Conservation (phyloP, 805 yeast genomes). For the Torulaspora microellipsoides region DNA sequence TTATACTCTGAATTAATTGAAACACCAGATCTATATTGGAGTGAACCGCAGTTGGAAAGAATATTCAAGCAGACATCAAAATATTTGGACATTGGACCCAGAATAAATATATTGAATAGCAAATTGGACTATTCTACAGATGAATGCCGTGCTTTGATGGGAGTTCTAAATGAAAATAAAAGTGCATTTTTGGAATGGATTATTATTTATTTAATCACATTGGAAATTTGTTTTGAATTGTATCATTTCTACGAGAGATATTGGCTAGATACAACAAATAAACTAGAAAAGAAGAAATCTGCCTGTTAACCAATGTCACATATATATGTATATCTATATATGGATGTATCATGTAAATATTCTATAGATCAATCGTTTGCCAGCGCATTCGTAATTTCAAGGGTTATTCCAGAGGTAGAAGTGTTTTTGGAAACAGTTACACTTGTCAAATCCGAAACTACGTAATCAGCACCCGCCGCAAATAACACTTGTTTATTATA, state of each 20-base stretch:
- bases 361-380: not conserved
- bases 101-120: conserved; percentile 75
- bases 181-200: conserved; percentile 82
- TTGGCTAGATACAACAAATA: conserved; percentile 4
- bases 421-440: conserved; percentile 18
- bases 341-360: conserved; percentile 1
- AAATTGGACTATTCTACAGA: conserved; percentile 89
- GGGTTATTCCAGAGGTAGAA: conserved; percentile 8
- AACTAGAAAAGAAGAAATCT: not conserved
- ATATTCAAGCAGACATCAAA: conserved; percentile 68
- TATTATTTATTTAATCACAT: conserved; percentile 73
- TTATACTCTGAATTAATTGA: conserved; percentile 84
- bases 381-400: conserved; percentile 15
- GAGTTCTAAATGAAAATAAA: conserved; percentile 70
- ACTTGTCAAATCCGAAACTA: conserved; percentile 56
- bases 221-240: conserved; percentile 80
- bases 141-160: conserved; percentile 72
- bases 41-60: conserved; percentile 78
- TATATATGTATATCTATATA: not conserved
- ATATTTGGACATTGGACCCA: conserved; percentile 67
- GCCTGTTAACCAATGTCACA: not conserved
- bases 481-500: conserved; percentile 59
- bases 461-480: conserved; percentile 73
- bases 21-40: conserved; percentile 92
- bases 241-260: conserved; percentile 66